These are phyloP conservation scores for Flaveria bidentis DNA, from an alignment of 129 eudicot genomes.

Conservation along the genomic window DNA sequence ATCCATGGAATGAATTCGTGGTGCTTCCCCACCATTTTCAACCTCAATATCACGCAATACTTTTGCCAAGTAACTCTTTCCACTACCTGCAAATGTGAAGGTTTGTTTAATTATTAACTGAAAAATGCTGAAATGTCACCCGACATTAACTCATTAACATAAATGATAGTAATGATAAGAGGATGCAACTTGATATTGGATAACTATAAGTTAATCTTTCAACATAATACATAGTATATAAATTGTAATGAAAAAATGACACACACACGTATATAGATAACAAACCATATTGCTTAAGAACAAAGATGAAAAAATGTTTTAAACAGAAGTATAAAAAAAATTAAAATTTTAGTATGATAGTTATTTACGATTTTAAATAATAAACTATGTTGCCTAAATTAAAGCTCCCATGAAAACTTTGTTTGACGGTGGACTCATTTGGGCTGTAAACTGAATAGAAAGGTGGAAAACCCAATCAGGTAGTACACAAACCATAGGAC, in stretches of 20 bases:
- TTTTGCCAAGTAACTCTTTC: conserved; percentile 96
- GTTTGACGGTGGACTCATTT: not conserved
- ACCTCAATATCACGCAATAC: conserved; percentile 91
- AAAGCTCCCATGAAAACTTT: not conserved
- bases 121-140: not conserved
- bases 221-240: not conserved
- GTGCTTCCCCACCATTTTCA: conserved; percentile 93
- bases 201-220: not conserved
- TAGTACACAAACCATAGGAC: no score
- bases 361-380: not conserved
- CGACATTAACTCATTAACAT: conserved; percentile 1
- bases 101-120: not conserved
- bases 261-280: not conserved
- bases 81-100: conserved; percentile 72
- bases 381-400: not conserved
- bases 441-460: not conserved
- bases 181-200: conserved; percentile 13
- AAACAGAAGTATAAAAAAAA: not conserved
- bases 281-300: not conserved
- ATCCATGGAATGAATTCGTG: conserved; percentile 96
- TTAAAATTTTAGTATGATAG: not conserved
- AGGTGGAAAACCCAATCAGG: no score
- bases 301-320: not conserved
- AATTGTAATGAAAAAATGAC: not conserved
- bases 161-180: not conserved